phyloP scores from a whole-genome alignment of 805 yeast species.

The Monosporozyma solicola region DNA sequence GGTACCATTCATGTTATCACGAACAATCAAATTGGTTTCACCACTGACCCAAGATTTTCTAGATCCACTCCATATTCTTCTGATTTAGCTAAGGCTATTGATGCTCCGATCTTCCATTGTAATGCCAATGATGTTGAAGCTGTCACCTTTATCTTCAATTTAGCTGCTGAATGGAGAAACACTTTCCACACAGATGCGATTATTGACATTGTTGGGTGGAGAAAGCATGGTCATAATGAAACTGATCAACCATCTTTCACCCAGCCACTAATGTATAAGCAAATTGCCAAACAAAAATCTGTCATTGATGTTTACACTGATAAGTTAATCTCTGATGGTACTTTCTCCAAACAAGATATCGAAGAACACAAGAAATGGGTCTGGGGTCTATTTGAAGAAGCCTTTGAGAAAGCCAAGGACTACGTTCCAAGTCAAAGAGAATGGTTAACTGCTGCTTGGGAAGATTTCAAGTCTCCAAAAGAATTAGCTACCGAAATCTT shows the following conservation, averaged over 20 bases:
- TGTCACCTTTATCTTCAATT: conserved; percentile 78
- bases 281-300: conserved; percentile 79
- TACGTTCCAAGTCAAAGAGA: conserved; percentile 87
- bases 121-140: conserved; percentile 98
- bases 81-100: conserved; percentile 91
- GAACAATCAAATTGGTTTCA: conserved; percentile 98
- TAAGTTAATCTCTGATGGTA: conserved; percentile 72
- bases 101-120: conserved; percentile 98
- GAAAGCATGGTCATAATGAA: conserved; percentile 98
- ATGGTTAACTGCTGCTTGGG: conserved; percentile 99
- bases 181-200: conserved; percentile 94
- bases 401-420: conserved; percentile 80
- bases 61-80: conserved; percentile 98
- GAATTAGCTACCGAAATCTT: conserved; percentile 92
- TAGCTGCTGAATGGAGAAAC: conserved; percentile 98
- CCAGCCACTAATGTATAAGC: conserved; percentile 94
- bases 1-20: conserved; percentile 96
- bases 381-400: conserved; percentile 87
- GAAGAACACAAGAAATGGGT: conserved; percentile 97
- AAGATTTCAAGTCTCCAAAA: conserved; percentile 94
- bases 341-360: conserved; percentile 83
- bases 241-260: conserved; percentile 99
- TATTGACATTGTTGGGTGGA: conserved; percentile 94
- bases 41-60: conserved; percentile 95
- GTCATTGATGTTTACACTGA: conserved; percentile 80